A percentile compares a stretch with the other conserved stretches of the same genome.
Evolutionary conservation across 2,329 filamentous ascomycete species (phyloP).

Genomic region (Beauveria sp.): DNA sequence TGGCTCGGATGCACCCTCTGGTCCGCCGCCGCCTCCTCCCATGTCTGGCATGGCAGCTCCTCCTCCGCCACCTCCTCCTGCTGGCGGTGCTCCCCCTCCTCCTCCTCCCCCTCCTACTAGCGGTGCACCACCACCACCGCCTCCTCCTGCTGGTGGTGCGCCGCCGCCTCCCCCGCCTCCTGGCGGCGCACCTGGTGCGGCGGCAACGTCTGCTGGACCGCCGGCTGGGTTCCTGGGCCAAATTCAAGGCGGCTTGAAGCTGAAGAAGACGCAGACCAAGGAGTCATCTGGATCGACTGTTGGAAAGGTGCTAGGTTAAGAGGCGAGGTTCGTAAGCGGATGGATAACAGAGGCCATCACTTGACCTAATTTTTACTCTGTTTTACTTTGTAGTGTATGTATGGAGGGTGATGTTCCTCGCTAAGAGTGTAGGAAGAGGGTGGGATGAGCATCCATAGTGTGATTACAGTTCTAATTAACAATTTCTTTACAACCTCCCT

Average conservation of each 20-base stretch:
- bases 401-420: not conserved
- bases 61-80: conserved; percentile 23
- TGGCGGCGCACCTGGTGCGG: conserved; percentile 31
- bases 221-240: conserved; percentile 66
- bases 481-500: not conserved
- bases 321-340: not conserved
- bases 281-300: conserved; percentile 68
- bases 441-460: not conserved
- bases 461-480: not conserved
- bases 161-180: conserved; percentile 35
- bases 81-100: conserved; percentile 29
- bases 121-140: conserved; percentile 31
- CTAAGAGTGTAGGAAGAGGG: not conserved
- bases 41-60: conserved; percentile 17
- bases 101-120: conserved; percentile 29
- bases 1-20: conserved; percentile 22
- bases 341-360: not conserved
- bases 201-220: conserved; percentile 38
- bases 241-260: conserved; percentile 69
- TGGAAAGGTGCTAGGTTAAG: conserved; percentile 62
- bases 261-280: conserved; percentile 85
- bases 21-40: conserved; percentile 24
- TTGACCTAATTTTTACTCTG: not conserved
- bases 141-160: conserved; percentile 31
- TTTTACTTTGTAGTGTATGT: conserved; percentile 7